phyloP scores from a whole-genome alignment of 768 basidiomycete genomes.

The Mycena floridula region DNA sequence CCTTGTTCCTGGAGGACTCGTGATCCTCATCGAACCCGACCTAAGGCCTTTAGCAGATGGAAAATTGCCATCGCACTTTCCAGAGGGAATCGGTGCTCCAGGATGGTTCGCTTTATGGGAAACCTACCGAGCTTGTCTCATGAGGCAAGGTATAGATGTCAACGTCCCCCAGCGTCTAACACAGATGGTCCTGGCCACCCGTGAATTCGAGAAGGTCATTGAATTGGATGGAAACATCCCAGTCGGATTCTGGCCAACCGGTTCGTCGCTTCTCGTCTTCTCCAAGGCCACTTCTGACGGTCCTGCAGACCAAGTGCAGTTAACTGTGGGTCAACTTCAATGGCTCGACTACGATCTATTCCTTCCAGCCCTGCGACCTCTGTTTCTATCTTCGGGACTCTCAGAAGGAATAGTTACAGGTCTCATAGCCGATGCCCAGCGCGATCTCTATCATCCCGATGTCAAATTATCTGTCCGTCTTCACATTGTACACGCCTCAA shows the following conservation, averaged over 20 bases:
- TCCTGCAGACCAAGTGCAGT: slow-evolving; percentile 43
- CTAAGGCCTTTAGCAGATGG: slow-evolving; percentile 44
- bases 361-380: slow-evolving; percentile 55
- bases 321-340: slow-evolving; percentile 63
- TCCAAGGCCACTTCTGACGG: slow-evolving; percentile 4
- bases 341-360: slow-evolving; percentile 71
- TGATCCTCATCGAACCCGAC: slow-evolving; percentile 61
- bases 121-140: slow-evolving; percentile 51
- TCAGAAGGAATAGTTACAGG: slow-evolving; percentile 47
- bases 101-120: slow-evolving; percentile 66
- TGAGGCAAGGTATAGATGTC: slow-evolving; percentile 45
- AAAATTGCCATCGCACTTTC: slow-evolving; percentile 13
- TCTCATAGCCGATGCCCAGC: slow-evolving; percentile 57
- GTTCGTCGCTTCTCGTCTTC: slow-evolving; percentile 25
- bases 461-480: slow-evolving; percentile 44
- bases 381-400: slow-evolving; percentile 49
- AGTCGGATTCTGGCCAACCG: slow-evolving; percentile 64
- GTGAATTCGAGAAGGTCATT: slow-evolving; percentile 51
- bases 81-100: slow-evolving; percentile 31
- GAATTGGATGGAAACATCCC: slow-evolving; percentile 56
- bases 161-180: slow-evolving; percentile 51
- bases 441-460: slow-evolving; percentile 57
- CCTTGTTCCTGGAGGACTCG: slow-evolving; percentile 64
- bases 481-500: slow-evolving; percentile 53
- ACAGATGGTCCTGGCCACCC: slow-evolving; percentile 38